phyloP scores from a whole-genome alignment of 495 filamentous ascomycete species.

The Aspergillus bridgeri region DNA sequence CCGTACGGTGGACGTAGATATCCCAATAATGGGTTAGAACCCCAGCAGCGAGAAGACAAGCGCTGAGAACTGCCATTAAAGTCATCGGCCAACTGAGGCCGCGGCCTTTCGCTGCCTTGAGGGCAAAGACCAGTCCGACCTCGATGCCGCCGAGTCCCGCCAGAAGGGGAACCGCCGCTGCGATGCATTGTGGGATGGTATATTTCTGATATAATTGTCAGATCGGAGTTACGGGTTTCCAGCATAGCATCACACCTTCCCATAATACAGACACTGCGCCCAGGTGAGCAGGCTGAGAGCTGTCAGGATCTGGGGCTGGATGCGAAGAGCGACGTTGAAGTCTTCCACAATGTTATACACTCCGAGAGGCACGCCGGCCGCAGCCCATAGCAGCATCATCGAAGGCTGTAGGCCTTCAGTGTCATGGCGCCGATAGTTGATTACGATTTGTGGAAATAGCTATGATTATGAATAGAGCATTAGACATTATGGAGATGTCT shows the following conservation, averaged over 20 bases:
- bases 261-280: constrained; percentile 63
- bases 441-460: constrained; percentile 62
- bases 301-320: constrained; percentile 62
- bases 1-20: constrained; percentile 56
- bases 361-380: constrained; percentile 59
- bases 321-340: constrained; percentile 56
- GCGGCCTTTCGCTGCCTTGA: constrained; percentile 37
- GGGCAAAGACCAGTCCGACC: constrained; percentile 47
- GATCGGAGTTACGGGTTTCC: not conserved
- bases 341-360: constrained; percentile 61
- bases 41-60: constrained; percentile 53
- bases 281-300: constrained; percentile 59
- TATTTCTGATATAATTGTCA: constrained; percentile 33
- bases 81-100: constrained; percentile 50
- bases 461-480: constrained; percentile 23
- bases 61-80: constrained; percentile 59
- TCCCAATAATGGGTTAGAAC: constrained; percentile 55
- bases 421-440: constrained; percentile 60
- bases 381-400: constrained; percentile 68
- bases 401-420: constrained; percentile 56
- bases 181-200: constrained; percentile 39
- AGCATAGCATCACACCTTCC: constrained; percentile 32
- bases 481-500: not conserved
- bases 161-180: constrained; percentile 31
- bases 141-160: constrained; percentile 50